Conservation (phyloP, 192 early-diverging fungal species). For the Entomortierella lignicola region DNA sequence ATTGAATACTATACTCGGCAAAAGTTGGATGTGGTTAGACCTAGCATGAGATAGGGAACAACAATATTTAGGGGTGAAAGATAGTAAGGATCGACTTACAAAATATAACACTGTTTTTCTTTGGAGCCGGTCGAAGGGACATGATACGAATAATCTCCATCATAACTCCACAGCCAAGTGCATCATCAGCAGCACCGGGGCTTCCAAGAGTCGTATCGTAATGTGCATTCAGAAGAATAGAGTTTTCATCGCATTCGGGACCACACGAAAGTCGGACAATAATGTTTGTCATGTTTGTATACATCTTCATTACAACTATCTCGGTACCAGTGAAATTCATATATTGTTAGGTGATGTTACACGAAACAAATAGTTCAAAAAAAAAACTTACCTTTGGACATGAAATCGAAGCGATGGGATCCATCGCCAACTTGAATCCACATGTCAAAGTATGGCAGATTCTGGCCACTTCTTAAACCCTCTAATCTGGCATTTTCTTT, state of each 20-base stretch:
- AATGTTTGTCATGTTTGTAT: constrained; percentile 73
- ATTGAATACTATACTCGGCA: constrained; percentile 17
- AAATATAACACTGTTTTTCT: constrained; percentile 62
- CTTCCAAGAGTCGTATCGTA: constrained; percentile 72
- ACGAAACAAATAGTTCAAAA: constrained; percentile 15
- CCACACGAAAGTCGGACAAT: constrained; percentile 57
- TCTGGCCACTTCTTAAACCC: constrained; percentile 7
- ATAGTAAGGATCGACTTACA: constrained; percentile 48
- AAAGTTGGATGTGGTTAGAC: too few relatives aligned
- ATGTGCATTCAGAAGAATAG: constrained; percentile 76
- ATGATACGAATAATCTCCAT: constrained; percentile 69
- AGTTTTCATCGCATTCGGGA: constrained; percentile 68
- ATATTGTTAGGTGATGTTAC: constrained; percentile 29
- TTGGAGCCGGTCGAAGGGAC: constrained; percentile 48
- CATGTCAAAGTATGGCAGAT: constrained; percentile 65
- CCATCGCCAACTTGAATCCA: constrained; percentile 71
- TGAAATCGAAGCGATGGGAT: constrained; percentile 77
- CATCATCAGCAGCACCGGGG: constrained; percentile 73
- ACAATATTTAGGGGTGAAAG: neutral
- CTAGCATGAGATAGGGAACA: neutral
- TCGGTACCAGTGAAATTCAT: neutral
- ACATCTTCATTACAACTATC: constrained; percentile 69
- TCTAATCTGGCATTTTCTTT: constrained; percentile 8
- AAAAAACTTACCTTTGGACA: constrained; percentile 68
- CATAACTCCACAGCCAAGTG: constrained; percentile 74